These are phyloP conservation scores for Penicillium mononematosum DNA, from an alignment of 495 filamentous ascomycete species.

Conservation along the genomic window DNA sequence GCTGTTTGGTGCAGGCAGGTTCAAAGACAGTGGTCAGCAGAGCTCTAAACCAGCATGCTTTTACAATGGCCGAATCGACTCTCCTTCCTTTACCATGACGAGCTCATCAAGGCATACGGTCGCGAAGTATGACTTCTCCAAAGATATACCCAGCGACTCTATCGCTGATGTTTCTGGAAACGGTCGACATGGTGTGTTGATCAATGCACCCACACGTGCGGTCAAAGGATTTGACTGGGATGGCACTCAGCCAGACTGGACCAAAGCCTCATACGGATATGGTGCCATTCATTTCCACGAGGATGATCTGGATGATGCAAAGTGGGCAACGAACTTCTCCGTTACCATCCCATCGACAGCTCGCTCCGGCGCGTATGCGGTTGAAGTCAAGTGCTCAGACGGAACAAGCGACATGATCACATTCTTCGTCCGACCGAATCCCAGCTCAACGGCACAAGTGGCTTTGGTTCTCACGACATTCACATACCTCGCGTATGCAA, in stretches of 20 bases:
- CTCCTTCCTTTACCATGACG: neutral
- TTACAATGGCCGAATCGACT: conserved; percentile 1
- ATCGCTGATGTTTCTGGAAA: conserved; percentile 4
- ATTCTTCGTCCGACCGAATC: conserved; percentile 19
- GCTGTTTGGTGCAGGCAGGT: conserved; percentile 1
- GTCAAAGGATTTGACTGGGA: conserved; percentile 26
- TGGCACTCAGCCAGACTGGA: conserved; percentile 13
- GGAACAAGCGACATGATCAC: conserved; percentile 5
- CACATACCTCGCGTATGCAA: conserved; percentile 31
- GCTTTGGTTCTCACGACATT: conserved; percentile 25
- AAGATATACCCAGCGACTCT: neutral
- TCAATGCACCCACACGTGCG: conserved; percentile 27
- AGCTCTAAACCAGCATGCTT: neutral
- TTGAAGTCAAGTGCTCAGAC: neutral
- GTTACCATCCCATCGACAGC: neutral
- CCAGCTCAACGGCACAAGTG: conserved; percentile 5
- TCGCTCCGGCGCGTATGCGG: conserved; percentile 6
- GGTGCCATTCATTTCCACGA: conserved; percentile 21
- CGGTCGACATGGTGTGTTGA: neutral
- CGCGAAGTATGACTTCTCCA: neutral
- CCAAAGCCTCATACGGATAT: conserved; percentile 20
- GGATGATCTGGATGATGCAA: conserved; percentile 4
- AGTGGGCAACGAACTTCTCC: conserved; percentile 6
- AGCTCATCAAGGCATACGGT: neutral
- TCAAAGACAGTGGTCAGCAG: neutral